phyloP scores from a whole-genome alignment of 202 grass and related monocot species.

The Saccharum hybrid region DNA sequence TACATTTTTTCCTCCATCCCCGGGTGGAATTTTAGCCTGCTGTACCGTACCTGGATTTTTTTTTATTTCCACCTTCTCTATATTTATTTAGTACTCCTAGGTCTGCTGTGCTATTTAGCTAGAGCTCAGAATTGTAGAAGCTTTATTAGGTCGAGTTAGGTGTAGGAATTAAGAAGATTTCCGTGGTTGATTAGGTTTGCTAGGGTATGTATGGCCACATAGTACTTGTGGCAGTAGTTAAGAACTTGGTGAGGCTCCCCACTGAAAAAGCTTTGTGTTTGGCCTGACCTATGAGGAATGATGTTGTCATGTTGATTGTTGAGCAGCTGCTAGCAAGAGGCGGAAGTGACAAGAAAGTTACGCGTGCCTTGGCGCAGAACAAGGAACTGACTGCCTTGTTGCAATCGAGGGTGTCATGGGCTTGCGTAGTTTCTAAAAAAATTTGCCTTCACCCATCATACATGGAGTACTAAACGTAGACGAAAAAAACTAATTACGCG shows the following conservation, averaged over 20 bases:
- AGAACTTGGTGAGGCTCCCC: constrained; percentile 28
- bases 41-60: constrained; percentile 48
- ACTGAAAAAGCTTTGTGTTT: constrained; percentile 38
- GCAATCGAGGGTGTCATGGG: no score
- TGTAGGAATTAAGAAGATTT: constrained; percentile 57
- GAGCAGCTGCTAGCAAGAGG: no score
- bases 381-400: no score
- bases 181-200: constrained; percentile 27
- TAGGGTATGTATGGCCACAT: constrained; percentile 28
- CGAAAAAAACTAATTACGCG: no score
- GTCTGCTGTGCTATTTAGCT: background rate
- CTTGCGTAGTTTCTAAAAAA: no score
- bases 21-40: constrained; percentile 33
- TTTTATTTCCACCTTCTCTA: background rate
- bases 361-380: no score
- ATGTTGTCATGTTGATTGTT: no score
- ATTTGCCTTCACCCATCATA: no score
- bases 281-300: background rate
- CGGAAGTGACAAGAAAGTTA: no score
- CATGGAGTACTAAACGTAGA: no score
- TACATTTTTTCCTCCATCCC: constrained; percentile 31
- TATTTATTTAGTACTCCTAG: background rate
- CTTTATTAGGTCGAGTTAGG: constrained; percentile 49
- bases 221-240: background rate
- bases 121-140: constrained; percentile 30